These are phyloP conservation scores for Naganishia cerealis DNA, from an alignment of 1,284 basidiomycete species.

Conservation along the genomic window DNA sequence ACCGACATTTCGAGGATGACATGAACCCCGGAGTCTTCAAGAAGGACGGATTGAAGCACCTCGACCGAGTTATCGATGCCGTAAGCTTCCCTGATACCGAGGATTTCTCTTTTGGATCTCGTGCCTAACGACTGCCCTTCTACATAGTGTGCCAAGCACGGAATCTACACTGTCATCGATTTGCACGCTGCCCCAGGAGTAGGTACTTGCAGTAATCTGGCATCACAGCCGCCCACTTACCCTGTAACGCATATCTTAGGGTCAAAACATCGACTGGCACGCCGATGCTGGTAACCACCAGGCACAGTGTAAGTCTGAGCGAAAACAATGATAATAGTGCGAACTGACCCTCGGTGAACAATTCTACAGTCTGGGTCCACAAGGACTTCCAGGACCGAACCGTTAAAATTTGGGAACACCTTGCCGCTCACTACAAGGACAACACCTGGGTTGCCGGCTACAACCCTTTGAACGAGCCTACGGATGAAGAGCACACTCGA, in stretches of 20 bases:
- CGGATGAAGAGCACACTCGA: constrained; percentile 58
- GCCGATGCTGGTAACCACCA: constrained; percentile 45
- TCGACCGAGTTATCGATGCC: constrained; percentile 50
- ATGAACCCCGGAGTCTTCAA: constrained; percentile 50
- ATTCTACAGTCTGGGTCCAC: constrained; percentile 64
- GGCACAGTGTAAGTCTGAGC: constrained; percentile 42
- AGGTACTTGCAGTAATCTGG: not conserved
- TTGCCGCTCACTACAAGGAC: constrained; percentile 65
- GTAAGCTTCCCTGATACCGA: constrained; percentile 32
- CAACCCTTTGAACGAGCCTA: constrained; percentile 74
- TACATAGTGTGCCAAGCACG: constrained; percentile 45
- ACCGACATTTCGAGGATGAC: constrained; percentile 51
- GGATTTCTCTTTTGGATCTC: not conserved
- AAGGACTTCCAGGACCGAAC: constrained; percentile 73
- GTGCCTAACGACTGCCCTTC: not conserved
- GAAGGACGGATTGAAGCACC: constrained; percentile 48
- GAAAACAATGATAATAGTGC: not conserved
- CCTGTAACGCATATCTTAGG: constrained; percentile 3
- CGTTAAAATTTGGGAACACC: constrained; percentile 67
- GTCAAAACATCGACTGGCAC: constrained; percentile 53
- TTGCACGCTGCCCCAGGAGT: constrained; percentile 51
- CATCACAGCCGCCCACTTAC: not conserved
- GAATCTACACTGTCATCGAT: constrained; percentile 53
- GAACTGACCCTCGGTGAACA: not conserved
- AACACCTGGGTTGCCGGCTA: constrained; percentile 67